phyloP scores from a whole-genome alignment of 2,329 filamentous ascomycete species.

The Trichoderma pleuroti region DNA sequence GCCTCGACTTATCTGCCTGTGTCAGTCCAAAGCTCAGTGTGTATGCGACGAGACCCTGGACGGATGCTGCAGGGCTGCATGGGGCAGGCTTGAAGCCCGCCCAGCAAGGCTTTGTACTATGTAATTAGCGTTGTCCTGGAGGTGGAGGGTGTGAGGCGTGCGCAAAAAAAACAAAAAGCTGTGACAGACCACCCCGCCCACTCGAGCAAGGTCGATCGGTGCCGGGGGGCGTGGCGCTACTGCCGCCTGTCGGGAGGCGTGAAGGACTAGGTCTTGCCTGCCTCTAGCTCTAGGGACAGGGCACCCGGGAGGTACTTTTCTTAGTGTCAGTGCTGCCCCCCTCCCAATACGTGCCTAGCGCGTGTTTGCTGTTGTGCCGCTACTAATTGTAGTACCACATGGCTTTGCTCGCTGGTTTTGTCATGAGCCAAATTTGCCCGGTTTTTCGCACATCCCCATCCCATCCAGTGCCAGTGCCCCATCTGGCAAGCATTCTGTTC shows the following conservation, averaged over 20 bases:
- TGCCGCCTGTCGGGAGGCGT: slow-evolving; percentile 10
- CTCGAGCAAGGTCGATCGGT: slow-evolving; percentile 12
- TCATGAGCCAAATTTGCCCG: slow-evolving; percentile 15
- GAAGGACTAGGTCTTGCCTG: background rate
- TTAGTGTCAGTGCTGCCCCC: slow-evolving; percentile 10
- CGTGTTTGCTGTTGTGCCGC: background rate
- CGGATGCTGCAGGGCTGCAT: slow-evolving; percentile 20
- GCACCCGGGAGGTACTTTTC: slow-evolving; percentile 13
- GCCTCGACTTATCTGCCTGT: slow-evolving; percentile 15
- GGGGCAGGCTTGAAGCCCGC: slow-evolving; percentile 15
- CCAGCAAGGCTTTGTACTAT: slow-evolving; percentile 19
- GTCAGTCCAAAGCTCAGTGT: slow-evolving; percentile 13
- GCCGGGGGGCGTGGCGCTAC: slow-evolving; percentile 5
- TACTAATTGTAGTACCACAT: slow-evolving; percentile 14
- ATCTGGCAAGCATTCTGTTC: slow-evolving; percentile 9
- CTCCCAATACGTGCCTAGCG: background rate
- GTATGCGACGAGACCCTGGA: slow-evolving; percentile 17
- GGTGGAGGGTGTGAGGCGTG: slow-evolving; percentile 3
- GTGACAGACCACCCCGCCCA: slow-evolving; percentile 18
- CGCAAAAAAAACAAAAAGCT: background rate
- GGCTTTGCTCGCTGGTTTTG: background rate
- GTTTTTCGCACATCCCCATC: background rate
- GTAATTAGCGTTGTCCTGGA: slow-evolving; percentile 16
- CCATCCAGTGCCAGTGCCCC: slow-evolving; percentile 1
- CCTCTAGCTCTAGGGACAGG: background rate